phyloP scores from a whole-genome alignment of 2,329 filamentous ascomycete species.

The Thermothelomyces thermophilus region DNA sequence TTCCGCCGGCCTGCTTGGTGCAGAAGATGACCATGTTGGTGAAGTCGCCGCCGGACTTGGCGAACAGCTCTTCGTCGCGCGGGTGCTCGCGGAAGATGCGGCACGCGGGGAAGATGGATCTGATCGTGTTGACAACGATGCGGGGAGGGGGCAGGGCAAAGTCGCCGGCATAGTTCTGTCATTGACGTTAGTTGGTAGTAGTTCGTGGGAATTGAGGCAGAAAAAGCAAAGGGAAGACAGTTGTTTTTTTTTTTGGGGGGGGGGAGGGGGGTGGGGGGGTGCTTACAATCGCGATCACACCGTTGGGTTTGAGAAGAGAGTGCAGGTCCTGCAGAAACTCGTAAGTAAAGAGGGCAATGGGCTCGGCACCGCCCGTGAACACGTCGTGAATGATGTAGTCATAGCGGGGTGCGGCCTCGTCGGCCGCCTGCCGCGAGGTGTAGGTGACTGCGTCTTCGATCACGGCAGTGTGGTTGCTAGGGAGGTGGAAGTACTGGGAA shows the following conservation, averaged over 20 bases:
- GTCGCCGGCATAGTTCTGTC: slow-evolving; percentile 89
- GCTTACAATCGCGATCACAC: slow-evolving; percentile 80
- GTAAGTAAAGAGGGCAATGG: slow-evolving; percentile 76
- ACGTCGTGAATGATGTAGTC: slow-evolving; percentile 97
- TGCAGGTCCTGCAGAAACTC: slow-evolving; percentile 72
- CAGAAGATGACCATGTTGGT: slow-evolving; percentile 98
- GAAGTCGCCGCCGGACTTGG: slow-evolving; percentile 58
- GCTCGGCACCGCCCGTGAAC: slow-evolving; percentile 93
- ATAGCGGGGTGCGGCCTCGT: slow-evolving; percentile 42
- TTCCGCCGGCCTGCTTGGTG: slow-evolving; percentile 49
- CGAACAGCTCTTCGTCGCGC: slow-evolving; percentile 41
- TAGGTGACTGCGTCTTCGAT: slow-evolving; percentile 78
- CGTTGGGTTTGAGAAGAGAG: slow-evolving; percentile 65
- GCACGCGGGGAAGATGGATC: slow-evolving; percentile 76
- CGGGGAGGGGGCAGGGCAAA: slow-evolving; percentile 68
- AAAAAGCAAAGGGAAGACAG: neutral
- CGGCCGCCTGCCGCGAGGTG: slow-evolving; percentile 41
- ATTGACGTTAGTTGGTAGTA: neutral
- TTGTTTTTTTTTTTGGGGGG: neutral
- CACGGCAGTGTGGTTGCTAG: slow-evolving; percentile 67
- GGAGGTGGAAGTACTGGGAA: slow-evolving; percentile 72
- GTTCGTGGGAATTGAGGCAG: no score
- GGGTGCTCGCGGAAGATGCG: slow-evolving; percentile 80
- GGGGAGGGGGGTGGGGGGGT: neutral
- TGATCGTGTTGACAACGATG: slow-evolving; percentile 77